Percentiles rank a stretch among this genome's conserved stretches.
Evolutionary conservation across 2,329 filamentous ascomycete genomes (phyloP).

Genomic region (Alternaria gaisen): DNA sequence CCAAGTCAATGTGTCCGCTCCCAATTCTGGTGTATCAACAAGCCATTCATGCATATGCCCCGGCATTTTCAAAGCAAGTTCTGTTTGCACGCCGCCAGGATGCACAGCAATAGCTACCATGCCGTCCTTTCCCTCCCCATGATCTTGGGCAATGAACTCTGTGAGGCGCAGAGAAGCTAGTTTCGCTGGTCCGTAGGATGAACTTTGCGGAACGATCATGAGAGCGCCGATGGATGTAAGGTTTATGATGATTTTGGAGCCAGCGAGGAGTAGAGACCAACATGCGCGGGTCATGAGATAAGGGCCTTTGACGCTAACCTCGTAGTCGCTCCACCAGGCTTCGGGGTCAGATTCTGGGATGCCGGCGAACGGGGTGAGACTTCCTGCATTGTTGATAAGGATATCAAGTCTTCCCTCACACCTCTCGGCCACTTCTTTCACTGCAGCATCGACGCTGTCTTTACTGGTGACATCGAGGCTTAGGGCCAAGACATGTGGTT

Average conservation of each 20-base stretch:
- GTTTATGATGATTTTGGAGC: constrained; percentile 52
- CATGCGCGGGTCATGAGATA: constrained; percentile 58
- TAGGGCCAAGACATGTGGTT: constrained; percentile 51
- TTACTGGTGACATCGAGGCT: constrained; percentile 56
- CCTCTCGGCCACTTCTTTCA: constrained; percentile 36
- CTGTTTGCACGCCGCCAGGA: constrained; percentile 34
- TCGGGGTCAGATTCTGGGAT: constrained; percentile 50
- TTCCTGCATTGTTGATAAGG: constrained; percentile 60
- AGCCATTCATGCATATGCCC: constrained; percentile 11
- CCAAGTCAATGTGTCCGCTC: constrained; percentile 40
- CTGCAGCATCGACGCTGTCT: constrained; percentile 51
- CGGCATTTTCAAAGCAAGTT: constrained; percentile 19
- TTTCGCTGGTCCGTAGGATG: constrained; percentile 59
- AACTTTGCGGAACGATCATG: background rate
- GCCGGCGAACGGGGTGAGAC: constrained; percentile 37
- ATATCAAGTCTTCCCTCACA: constrained; percentile 51
- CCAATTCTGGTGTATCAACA: constrained; percentile 37
- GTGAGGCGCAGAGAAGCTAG: constrained; percentile 61
- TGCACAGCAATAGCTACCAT: constrained; percentile 34
- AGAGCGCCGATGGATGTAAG: constrained; percentile 56
- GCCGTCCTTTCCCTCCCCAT: constrained; percentile 26
- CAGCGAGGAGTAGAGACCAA: constrained; percentile 54
- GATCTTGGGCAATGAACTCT: constrained; percentile 59
- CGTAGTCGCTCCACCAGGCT: constrained; percentile 56
- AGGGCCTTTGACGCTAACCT: constrained; percentile 60